A percentile compares a stretch with the other conserved stretches of the same genome.
These are phyloP conservation scores for Boletus rubescentipes DNA, from an alignment of 768 basidiomycete genomes.

Conservation along the genomic window DNA sequence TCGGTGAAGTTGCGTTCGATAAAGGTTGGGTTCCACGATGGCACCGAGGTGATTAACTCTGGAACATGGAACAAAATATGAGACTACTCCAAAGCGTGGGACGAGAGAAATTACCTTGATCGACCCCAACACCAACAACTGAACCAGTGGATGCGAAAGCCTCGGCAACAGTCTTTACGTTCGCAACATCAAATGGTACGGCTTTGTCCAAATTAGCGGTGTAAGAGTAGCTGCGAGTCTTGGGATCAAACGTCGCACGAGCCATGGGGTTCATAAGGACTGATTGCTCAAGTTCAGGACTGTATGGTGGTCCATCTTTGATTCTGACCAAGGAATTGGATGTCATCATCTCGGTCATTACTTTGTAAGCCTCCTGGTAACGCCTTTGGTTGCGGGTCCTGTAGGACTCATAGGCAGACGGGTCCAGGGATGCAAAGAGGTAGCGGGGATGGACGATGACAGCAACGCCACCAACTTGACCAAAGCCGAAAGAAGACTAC, in stretches of 20 bases:
- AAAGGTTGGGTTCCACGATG: slow-evolving; percentile 86
- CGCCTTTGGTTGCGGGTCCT: slow-evolving; percentile 64
- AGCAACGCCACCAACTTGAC: slow-evolving; percentile 94
- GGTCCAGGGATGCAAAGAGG: slow-evolving; percentile 80
- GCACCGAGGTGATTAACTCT: slow-evolving; percentile 93
- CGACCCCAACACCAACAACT: slow-evolving; percentile 80
- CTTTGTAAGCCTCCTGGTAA: slow-evolving; percentile 74
- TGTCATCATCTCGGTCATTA: slow-evolving; percentile 96
- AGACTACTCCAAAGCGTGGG: not conserved
- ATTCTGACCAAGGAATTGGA: slow-evolving; percentile 90
- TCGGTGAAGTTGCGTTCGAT: slow-evolving; percentile 91
- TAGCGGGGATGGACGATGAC: slow-evolving; percentile 89
- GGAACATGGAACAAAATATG: slow-evolving; percentile 6
- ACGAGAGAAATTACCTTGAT: slow-evolving; percentile 62
- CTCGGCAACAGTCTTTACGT: slow-evolving; percentile 63
- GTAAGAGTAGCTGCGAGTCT: slow-evolving; percentile 87
- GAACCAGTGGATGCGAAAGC: slow-evolving; percentile 35
- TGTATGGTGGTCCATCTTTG: slow-evolving; percentile 91
- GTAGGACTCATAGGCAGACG: slow-evolving; percentile 79
- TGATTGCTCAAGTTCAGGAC: slow-evolving; percentile 77
- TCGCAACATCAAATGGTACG: slow-evolving; percentile 57
- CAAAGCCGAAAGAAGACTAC: slow-evolving; percentile 95
- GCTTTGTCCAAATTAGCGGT: slow-evolving; percentile 56
- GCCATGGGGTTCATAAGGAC: slow-evolving; percentile 93
- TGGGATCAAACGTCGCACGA: slow-evolving; percentile 74